Evolutionary conservation across 1,284 basidiomycete species (phyloP), one percentile per base, ranked within the genome.

Genomic region (Bondarzewia mesenterica): DNA sequence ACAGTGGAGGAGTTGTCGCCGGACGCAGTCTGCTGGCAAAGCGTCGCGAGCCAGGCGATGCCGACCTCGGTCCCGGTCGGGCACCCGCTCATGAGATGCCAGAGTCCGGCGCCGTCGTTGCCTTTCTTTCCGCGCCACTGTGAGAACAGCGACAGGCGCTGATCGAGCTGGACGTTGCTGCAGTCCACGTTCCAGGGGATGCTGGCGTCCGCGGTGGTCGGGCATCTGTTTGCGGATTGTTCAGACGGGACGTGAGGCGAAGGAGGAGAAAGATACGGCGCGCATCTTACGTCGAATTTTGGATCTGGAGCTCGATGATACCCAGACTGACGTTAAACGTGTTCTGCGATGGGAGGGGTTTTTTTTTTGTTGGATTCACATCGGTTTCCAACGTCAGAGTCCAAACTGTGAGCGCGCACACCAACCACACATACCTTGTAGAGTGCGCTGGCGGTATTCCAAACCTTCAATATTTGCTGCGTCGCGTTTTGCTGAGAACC

Each of bases 51-150:
- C 92, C 91, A 95, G 3, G 92, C 92, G 48, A 94, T 90, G 29
- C 91, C 91, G 46, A 93, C 88, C 68, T 93, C 90, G 8, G 80
- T 77, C 36, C 87, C 88, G 5, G 86, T 86, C 14, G 85, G 80
- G 64, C 91, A 92, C 16, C 85, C 85, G 54, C 85, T 92, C 83
- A 94, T 86, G 12, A 96, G 70, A 68, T 94, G 91, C 89, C 91
- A 94, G 22, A 96, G 72, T 1, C 91, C 93, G 15, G 78, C 78
- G 29, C 78, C 76, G 60, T 91, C 88, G 35, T 71, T 65, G n/a
- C 79, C 78, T 56, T 83, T 82, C 48, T 69, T 60, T 0, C 89
- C 89, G 52, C 91, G 73, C 92, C 92, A 95, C 48, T 80, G 69
- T 16, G 87, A 90, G 64, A 96, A 94, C 14, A 81, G 64, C 20